phyloP scores from a whole-genome alignment of 2,329 filamentous ascomycete species.

The Xylaria sp. region DNA sequence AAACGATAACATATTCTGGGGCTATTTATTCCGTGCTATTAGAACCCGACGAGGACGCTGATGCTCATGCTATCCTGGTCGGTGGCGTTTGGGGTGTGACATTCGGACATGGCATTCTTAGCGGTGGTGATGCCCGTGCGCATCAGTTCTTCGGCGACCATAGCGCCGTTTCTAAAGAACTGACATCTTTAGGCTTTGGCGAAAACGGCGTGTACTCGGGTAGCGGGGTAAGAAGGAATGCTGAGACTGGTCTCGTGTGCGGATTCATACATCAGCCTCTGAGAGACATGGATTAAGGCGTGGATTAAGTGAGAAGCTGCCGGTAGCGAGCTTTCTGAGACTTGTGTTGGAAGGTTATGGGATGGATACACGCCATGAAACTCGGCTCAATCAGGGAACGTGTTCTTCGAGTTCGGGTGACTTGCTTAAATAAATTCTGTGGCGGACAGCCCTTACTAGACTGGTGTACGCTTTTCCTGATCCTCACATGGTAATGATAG shows the following conservation, averaged over 20 bases:
- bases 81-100: slow-evolving; percentile 60
- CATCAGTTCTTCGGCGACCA: slow-evolving; percentile 61
- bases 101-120: slow-evolving; percentile 60
- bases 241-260: slow-evolving; percentile 5
- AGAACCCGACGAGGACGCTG: slow-evolving; percentile 48
- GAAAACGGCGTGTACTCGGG: slow-evolving; percentile 36
- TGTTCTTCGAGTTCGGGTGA: not conserved
- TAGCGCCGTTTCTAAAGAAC: slow-evolving; percentile 31
- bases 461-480: not conserved
- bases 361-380: too few relatives aligned
- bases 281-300: not conserved
- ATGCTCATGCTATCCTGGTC: slow-evolving; percentile 58
- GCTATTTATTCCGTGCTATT: slow-evolving; percentile 63
- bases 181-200: slow-evolving; percentile 48
- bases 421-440: not conserved
- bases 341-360: not conserved
- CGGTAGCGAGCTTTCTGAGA: not conserved
- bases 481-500: not conserved
- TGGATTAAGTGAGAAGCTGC: not conserved
- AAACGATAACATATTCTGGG: slow-evolving; percentile 52
- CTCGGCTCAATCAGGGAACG: not conserved
- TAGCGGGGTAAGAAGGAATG: slow-evolving; percentile 8
- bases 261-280: slow-evolving; percentile 2
- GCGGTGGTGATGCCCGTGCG: slow-evolving; percentile 49
- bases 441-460: not conserved